Conservation (phyloP, 2,329 filamentous ascomycete species). For the Aschersonia sp. region DNA sequence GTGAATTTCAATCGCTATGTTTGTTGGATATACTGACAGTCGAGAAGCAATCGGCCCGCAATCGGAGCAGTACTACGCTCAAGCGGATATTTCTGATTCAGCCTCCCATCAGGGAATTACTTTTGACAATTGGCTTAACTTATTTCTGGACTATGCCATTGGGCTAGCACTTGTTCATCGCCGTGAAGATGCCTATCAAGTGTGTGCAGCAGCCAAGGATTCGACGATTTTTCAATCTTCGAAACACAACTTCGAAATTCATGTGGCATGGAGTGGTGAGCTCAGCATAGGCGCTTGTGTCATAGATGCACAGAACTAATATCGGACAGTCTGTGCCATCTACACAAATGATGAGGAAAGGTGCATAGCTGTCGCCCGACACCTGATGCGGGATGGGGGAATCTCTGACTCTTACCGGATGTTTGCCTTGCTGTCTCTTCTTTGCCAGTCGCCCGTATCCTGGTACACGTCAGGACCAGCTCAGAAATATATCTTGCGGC, state of each 20-base stretch:
- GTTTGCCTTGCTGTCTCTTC: slow-evolving; percentile 61
- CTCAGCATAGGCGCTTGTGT: slow-evolving; percentile 1
- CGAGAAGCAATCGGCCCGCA: slow-evolving; percentile 5
- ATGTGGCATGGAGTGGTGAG: slow-evolving; percentile 63
- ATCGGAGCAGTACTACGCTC: slow-evolving; percentile 2
- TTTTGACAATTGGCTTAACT: slow-evolving; percentile 75
- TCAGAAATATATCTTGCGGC: slow-evolving; percentile 82
- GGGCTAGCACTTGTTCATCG: slow-evolving; percentile 55
- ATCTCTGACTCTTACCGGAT: slow-evolving; percentile 76
- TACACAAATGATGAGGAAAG: slow-evolving; percentile 67
- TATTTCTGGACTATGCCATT: slow-evolving; percentile 80
- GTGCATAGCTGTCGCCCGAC: slow-evolving; percentile 58
- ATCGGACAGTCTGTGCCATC: slow-evolving; percentile 58
- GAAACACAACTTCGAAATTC: slow-evolving; percentile 54
- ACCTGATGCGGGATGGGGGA: slow-evolving; percentile 70
- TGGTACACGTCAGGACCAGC: slow-evolving; percentile 71
- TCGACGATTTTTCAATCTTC: slow-evolving; percentile 72
- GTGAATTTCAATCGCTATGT: slow-evolving; percentile 10
- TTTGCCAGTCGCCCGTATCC: slow-evolving; percentile 57
- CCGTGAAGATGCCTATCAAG: slow-evolving; percentile 59
- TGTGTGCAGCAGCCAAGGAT: slow-evolving; percentile 63
- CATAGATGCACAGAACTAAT: background rate
- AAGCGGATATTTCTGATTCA: slow-evolving; percentile 1
- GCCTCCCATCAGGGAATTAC: slow-evolving; percentile 56
- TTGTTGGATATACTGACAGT: background rate